A percentile compares a stretch with the other conserved stretches of the same genome.
Conservation (phyloP, 257 asterid genomes). For the Salvia splendens region DNA sequence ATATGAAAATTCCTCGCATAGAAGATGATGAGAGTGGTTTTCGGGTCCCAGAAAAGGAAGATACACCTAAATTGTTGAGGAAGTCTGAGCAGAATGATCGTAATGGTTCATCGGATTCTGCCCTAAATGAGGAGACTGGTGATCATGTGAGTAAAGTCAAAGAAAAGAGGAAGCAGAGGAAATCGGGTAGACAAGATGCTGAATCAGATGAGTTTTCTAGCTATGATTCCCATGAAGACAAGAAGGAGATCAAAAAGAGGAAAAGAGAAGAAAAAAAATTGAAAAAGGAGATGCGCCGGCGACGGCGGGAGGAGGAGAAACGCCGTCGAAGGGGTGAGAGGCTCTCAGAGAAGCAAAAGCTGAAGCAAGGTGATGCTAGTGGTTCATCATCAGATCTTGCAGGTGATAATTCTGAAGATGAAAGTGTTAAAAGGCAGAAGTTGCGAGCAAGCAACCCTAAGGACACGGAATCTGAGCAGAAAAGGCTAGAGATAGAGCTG, state of each 20-base stretch:
- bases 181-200: constrained; percentile 47
- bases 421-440: constrained; percentile 42
- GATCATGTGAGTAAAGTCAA: constrained; percentile 44
- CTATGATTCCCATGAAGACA: constrained; percentile 73
- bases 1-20: constrained; percentile 38
- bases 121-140: constrained; percentile 57
- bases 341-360: constrained; percentile 60
- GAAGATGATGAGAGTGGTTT: constrained; percentile 41
- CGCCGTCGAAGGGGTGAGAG: constrained; percentile 67
- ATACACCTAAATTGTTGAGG: constrained; percentile 41
- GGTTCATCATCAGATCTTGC: constrained; percentile 58
- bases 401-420: constrained; percentile 55
- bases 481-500: constrained; percentile 88
- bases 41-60: constrained; percentile 35
- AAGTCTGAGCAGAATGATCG: constrained; percentile 46
- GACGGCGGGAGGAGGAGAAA: constrained; percentile 73
- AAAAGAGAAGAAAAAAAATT: constrained; percentile 74
- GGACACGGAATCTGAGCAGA: constrained; percentile 62
- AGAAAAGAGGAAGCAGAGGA: constrained; percentile 70
- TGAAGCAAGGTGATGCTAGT: constrained; percentile 54
- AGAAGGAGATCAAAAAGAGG: constrained; percentile 78
- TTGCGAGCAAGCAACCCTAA: constrained; percentile 38
- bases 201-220: constrained; percentile 69
- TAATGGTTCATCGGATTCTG: constrained; percentile 50
- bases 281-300: constrained; percentile 76